Conservation (phyloP, 169 alveolate species). For the Babesia gibsoni region DNA sequence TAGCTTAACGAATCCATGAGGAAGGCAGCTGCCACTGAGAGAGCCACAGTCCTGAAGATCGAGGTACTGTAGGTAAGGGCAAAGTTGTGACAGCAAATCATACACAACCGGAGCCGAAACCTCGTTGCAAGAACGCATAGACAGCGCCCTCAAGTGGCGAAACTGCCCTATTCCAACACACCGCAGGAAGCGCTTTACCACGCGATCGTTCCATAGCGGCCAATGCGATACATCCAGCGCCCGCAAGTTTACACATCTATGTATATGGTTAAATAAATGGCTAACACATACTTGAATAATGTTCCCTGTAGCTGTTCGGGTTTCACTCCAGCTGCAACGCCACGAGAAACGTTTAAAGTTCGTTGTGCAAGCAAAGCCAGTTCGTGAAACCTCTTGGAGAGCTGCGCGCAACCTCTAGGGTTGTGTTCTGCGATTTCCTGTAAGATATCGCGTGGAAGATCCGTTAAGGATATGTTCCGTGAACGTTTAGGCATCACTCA, state of each 20-base stretch:
- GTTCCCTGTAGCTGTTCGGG: constrained; percentile 3
- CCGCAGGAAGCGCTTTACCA: constrained; percentile 5
- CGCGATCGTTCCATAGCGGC: constrained; percentile 49
- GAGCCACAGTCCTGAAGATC: constrained; percentile 38
- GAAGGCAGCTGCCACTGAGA: constrained; percentile 13
- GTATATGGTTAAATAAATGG: not conserved
- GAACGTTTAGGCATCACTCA: constrained; percentile 23
- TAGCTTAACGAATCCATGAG: not conserved
- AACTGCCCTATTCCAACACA: constrained; percentile 27
- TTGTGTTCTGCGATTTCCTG: not conserved
- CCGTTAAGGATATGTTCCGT: not conserved
- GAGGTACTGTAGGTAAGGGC: constrained; percentile 2
- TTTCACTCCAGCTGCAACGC: not conserved
- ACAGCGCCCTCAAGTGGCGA: not conserved
- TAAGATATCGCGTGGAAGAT: constrained; percentile 3
- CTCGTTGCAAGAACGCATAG: constrained; percentile 42
- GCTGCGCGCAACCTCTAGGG: constrained; percentile 5
- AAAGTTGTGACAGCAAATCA: constrained; percentile 9
- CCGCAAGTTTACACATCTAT: constrained; percentile 31
- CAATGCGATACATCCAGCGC: constrained; percentile 54
- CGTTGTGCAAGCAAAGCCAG: constrained; percentile 9
- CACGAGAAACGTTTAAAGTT: not conserved
- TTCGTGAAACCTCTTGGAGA: not conserved
- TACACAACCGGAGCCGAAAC: constrained; percentile 6
- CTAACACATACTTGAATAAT: constrained; percentile 8